Evolutionary conservation across 495 filamentous ascomycete species (phyloP).

Genomic region (Podospora sp.): DNA sequence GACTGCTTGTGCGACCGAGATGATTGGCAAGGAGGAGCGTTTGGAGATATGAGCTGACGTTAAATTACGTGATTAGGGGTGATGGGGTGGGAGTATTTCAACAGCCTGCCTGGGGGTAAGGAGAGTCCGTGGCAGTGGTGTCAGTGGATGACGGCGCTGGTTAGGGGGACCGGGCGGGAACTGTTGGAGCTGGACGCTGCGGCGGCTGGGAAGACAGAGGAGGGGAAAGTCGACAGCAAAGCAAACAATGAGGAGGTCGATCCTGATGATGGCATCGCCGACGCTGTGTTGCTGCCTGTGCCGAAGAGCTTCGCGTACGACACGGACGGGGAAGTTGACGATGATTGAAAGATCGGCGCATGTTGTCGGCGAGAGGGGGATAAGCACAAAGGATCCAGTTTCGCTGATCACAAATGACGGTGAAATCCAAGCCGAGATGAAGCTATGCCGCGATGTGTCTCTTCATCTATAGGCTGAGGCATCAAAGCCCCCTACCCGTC

Average conservation of each 20-base stretch:
- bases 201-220: neutral
- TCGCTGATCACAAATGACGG: neutral
- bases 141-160: constrained; percentile 9
- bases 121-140: constrained; percentile 46
- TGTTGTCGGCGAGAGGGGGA: neutral
- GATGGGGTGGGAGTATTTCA: constrained; percentile 90
- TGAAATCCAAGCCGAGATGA: neutral
- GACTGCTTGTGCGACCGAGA: too few relatives aligned
- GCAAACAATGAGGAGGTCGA: constrained; percentile 6
- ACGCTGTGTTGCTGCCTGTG: constrained; percentile 19
- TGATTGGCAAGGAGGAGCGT: too few relatives aligned
- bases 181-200: neutral
- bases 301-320: constrained; percentile 34
- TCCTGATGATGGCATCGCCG: constrained; percentile 20
- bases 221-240: neutral
- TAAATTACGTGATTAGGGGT: constrained; percentile 49
- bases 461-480: neutral
- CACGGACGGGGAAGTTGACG: constrained; percentile 30
- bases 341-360: constrained; percentile 7
- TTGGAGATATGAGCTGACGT: too few relatives aligned
- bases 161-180: neutral
- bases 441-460: neutral
- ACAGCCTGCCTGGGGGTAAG: constrained; percentile 62
- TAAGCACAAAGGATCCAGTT: neutral
- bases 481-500: neutral